Evolutionary conservation across 1,139 yeast species (phyloP).

Genomic region (Candida mesenterica): DNA sequence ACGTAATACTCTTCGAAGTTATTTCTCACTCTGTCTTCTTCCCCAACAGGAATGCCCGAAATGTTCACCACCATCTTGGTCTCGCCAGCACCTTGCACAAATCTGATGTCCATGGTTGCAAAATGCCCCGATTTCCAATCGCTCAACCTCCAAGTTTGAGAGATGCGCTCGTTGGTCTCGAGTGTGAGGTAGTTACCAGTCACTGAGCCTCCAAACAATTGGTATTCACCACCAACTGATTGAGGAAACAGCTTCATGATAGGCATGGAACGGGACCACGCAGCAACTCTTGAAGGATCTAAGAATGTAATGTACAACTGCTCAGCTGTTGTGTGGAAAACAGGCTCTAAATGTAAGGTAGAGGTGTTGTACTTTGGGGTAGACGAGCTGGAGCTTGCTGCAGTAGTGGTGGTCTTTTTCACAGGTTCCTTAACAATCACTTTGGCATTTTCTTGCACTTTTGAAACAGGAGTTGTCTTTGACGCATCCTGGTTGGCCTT

Average conservation of each 20-base stretch:
- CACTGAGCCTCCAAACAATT: constrained; percentile 87
- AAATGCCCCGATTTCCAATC: constrained; percentile 86
- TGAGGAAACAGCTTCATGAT: constrained; percentile 52
- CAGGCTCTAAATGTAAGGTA: constrained; percentile 71
- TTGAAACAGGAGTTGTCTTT: constrained; percentile 12
- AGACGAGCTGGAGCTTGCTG: constrained; percentile 11
- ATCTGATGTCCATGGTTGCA: constrained; percentile 63
- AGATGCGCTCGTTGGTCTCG: constrained; percentile 56
- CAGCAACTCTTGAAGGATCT: constrained; percentile 73
- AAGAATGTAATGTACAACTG: constrained; percentile 75
- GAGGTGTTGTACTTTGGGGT: constrained; percentile 76
- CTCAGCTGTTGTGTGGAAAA: constrained; percentile 84
- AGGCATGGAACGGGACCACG: constrained; percentile 86
- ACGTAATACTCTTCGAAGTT: constrained; percentile 90
- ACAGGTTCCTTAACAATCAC: not conserved
- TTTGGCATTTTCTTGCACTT: constrained; percentile 1
- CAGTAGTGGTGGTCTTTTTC: constrained; percentile 14
- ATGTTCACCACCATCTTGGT: constrained; percentile 78
- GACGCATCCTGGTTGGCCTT: constrained; percentile 53
- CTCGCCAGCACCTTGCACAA: constrained; percentile 77
- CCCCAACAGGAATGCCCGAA: constrained; percentile 95
- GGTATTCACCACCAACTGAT: constrained; percentile 59
- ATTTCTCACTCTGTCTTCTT: constrained; percentile 81
- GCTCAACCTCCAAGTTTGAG: constrained; percentile 79
- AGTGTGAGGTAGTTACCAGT: constrained; percentile 65